Base-by-base conservation (phyloP, 768 basidiomycete species). In the Trametopsis cervina region DNA sequence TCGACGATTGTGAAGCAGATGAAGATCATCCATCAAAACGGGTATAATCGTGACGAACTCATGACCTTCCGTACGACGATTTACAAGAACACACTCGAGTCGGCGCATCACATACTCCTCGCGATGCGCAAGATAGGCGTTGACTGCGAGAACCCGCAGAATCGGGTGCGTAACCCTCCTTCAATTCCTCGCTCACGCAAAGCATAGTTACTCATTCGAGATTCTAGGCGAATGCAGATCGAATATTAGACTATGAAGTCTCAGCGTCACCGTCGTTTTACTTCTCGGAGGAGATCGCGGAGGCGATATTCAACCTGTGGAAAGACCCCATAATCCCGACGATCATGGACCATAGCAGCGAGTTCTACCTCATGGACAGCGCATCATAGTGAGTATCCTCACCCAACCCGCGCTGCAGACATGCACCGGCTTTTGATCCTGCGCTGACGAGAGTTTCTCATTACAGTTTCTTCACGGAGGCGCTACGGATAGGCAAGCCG, bases 1-100 rank as follows among this genome's bases (percentile, higher is more conserved):
- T 84, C 81, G 3, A 98, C 94, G 0, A 91, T 98, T 54, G 92
- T 96, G 27, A 97, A 98, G 63, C 94, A 98, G 66, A 96, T 98
- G 93, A 96, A 95, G 75, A 94, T 97, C 49, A 93, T 97, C 42
- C 89, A 98, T 64, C 89, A 95, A 64, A 81, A 84, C 52, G 94
- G 94, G 11, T 98, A 92, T 67, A 78, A 83, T 2, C 66, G 68
- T 6, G 77, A 85, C 0, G 92, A 96, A 63, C 78, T 91, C 22
- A 72, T 83, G 51, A 74, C 79, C 2, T 95, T 80, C 69, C 74
- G 85, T 17, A 77, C 82, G 0, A 83, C 84, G 24, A 82, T 98
- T 41, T 91, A 85, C 67, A 81, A 81, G 57, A 88, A 95, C 63
- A 81, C 94, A 3, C 71, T 95, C 52, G 94, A 97, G 54, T 88